These are phyloP conservation scores for Fusarium denticulatum DNA, from an alignment of 2,329 filamentous ascomycete species.

Conservation along the genomic window DNA sequence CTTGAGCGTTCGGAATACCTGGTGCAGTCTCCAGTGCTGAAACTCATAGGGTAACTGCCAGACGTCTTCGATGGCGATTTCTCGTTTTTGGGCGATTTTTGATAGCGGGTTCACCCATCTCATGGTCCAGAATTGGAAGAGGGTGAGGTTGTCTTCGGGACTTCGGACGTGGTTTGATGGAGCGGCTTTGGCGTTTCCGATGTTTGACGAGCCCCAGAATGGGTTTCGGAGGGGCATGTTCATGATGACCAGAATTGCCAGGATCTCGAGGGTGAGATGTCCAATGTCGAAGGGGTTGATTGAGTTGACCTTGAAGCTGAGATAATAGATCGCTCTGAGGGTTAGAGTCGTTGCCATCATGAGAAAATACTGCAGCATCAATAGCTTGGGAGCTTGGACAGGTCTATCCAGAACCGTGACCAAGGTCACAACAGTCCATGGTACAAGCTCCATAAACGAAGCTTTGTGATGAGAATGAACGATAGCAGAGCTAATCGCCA, in stretches of 20 bases:
- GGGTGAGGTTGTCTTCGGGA: constrained; percentile 79
- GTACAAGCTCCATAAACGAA: constrained; percentile 49
- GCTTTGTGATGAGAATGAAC: constrained; percentile 41
- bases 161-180: constrained; percentile 63
- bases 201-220: constrained; percentile 46
- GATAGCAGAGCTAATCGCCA: constrained; percentile 47
- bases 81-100: constrained; percentile 67
- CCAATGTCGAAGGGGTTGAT: constrained; percentile 38
- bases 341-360: constrained; percentile 47
- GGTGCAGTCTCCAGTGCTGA: constrained; percentile 79
- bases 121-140: constrained; percentile 87
- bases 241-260: constrained; percentile 46
- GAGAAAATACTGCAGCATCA: constrained; percentile 52
- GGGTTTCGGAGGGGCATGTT: constrained; percentile 53
- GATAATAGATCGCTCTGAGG: constrained; percentile 45
- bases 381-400: constrained; percentile 52
- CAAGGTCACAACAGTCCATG: constrained; percentile 53
- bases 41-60: constrained; percentile 85
- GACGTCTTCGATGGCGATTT: constrained; percentile 81
- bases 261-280: constrained; percentile 35
- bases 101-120: constrained; percentile 85
- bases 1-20: constrained; percentile 75
- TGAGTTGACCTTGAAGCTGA: constrained; percentile 35
- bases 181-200: constrained; percentile 41
- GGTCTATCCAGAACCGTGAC: constrained; percentile 53